Conservation (phyloP, 2,329 filamentous ascomycete species). For the Fusarium gaditjirri region DNA sequence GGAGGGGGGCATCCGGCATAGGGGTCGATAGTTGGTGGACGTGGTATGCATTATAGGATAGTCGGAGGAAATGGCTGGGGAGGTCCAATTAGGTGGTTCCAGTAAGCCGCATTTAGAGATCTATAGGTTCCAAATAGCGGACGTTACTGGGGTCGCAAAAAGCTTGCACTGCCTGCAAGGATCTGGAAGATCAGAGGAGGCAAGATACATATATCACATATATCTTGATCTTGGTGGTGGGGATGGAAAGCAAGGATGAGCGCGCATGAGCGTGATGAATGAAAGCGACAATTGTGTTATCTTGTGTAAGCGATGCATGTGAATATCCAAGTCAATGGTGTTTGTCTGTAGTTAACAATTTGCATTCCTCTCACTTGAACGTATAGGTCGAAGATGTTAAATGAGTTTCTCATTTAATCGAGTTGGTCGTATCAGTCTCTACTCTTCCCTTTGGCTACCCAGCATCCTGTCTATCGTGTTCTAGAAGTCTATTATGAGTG, state of each 20-base stretch:
- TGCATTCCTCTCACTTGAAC: background rate
- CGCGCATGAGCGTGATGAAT: conserved; percentile 42
- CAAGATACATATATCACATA: background rate
- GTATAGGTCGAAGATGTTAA: background rate
- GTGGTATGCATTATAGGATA: background rate
- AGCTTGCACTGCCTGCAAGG: conserved; percentile 16
- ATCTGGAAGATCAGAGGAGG: conserved; percentile 1
- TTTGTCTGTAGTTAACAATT: background rate
- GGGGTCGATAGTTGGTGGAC: background rate
- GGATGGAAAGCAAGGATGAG: conserved; percentile 20
- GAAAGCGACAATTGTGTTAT: conserved; percentile 37
- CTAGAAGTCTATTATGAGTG: conserved; percentile 26
- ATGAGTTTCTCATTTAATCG: background rate
- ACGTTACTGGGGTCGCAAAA: background rate
- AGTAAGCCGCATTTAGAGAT: conserved; percentile 6
- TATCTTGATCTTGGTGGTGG: background rate
- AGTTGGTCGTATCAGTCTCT: background rate
- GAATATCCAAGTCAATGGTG: background rate
- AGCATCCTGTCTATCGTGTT: conserved; percentile 20
- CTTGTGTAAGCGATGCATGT: background rate
- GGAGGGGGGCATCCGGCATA: conserved; percentile 28
- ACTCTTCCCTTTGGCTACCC: background rate
- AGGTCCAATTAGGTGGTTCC: conserved; percentile 13
- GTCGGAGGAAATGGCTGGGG: conserved; percentile 12
- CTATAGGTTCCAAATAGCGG: background rate